Base-by-base conservation (phyloP, 73 alveolate genomes). In the Paramecium pentaurelia region DNA sequence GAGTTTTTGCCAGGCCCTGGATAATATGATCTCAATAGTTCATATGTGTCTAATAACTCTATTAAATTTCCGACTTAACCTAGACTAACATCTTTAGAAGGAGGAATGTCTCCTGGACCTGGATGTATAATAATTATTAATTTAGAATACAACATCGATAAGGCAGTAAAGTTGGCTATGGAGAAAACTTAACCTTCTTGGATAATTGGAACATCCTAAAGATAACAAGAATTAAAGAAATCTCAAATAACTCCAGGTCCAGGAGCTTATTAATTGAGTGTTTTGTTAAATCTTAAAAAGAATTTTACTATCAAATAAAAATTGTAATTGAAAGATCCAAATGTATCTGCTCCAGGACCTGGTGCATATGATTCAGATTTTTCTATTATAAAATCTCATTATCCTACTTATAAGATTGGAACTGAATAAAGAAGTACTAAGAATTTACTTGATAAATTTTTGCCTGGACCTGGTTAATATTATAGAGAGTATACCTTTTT, bases 391-490 rank as follows among this genome's bases (percentile, higher is more conserved):
- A 75, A 75, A 75, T 75, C 42, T 11, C 60, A 75, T 14, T 32
- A 16, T 8, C 88, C 88, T 22, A 32, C 88, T 1, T 75, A 37
- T 75, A 75, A 75, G 14, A 75, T 75, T 3, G 88, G 88, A 14
- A 75, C 88, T 32, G 58, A 75, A 37, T 10, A 11, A 34, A 75
- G 37, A 75, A 75, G 40, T 8, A 34, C 60, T 6, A 75, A 75
- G 32, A 37, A 10, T 54, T 18, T 8, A 11, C 8, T 54, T 36
- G 32, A 27, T 9, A 37, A 16, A 7, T 5, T 3, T 12, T 10
- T 75, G 4, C 88, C 88, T 44, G 77, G 91, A 2, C 91, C 91
- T 20, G 91, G 91, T 25, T 49, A 80, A 47, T 80, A 80, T 80
- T 80, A 20, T 80, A 80, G 58, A 42, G 91, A 64, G 84, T 64